Base-by-base conservation (phyloP, 1,284 basidiomycete species). In the Wolfiporia cocos region DNA sequence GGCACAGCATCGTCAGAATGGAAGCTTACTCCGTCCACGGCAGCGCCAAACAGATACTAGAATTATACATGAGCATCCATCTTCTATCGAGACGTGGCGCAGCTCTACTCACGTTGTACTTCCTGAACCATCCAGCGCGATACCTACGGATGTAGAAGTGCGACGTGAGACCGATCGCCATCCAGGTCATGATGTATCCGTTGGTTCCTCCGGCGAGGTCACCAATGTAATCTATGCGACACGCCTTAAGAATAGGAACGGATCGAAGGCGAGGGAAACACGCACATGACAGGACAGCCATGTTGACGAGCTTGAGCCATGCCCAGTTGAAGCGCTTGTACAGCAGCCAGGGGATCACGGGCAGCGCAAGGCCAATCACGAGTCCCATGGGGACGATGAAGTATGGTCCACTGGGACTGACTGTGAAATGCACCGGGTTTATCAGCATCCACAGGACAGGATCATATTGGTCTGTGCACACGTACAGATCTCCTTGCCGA, bases 91-190 rank as follows among this genome's bases (percentile, higher is more conserved):
- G n/a, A 21, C 34, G 9, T 6, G n/a, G n/a, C n/a, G 18, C 12
- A 11, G 7, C 7, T 6, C 12, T 6, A 36, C 34, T 17, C 34
- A 36, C 34, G 62, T 79, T 80, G 62, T 77, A 80, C 57, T 76
- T 74, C 42, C 67, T 63, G 52, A 77, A 78, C 69, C 72, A 77
- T 15, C 65, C 61, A 28, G 53, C 52, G 35, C 50, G 52, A 44
- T 51, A 49, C 41, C 44, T 51, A 41, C 49, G 49, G 15, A 49
- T 40, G 45, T 47, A 45, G 42, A 41, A 48, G 38, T 45, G 47
- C 38, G 48, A 35, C 14, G 70, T 63, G 19, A 38, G 47, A 12
- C 46, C 31, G 33, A 18, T 32, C n/a, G 41, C 28, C 10, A 49
- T 38, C 22, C n/a, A 44, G 23, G 40, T 47, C 20, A n/a, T 6